Base-by-base conservation (phyloP, 2,329 filamentous ascomycete genomes). In the Rhynchosporium secalis region DNA sequence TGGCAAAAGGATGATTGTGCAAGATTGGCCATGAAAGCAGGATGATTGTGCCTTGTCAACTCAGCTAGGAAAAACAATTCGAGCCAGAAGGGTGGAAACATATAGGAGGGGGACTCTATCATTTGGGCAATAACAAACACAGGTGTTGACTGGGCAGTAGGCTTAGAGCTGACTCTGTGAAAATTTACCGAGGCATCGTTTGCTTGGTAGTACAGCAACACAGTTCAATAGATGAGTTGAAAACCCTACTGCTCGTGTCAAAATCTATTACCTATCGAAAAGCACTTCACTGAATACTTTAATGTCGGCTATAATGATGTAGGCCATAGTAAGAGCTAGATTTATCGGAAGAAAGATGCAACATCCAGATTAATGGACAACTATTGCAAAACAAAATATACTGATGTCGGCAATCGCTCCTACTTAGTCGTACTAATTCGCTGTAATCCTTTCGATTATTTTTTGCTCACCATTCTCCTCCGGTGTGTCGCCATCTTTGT, bases 351-450 rank as follows among this genome's bases (percentile, higher is more conserved):
- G n/a, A 46, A 46, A 46, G 26, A 6, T 26, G 20, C 26, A 20
- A 8, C 1, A 8, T 20, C 5, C n/a, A n/a, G 8, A 8, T 4
- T 46, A 26, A 20, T 46, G 20, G 7, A 46, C 6, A 26, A 46
- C 43, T n/a, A 1, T 46, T 26, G n/a, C 20, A 8, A 20, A 20
- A 20, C 20, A 20, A 10, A 46, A 46, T 8, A 20, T 8, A 20
- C 15, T 20, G 43, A 8, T 20, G n/a, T 8, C 20, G n/a, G 26
- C 15, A 20, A 20, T 20, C 2, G 13, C n/a, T 20, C 15, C 15
- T 43, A 13, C 40, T 47, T 36, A 52, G 29, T 64, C 62, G 56
- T 64, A 64, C 43, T 64, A 64, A 38, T 45, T 61, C 3, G 58
- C 56, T 38, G 58, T 58, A 15, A 58, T 40, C 3, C 62, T 59